Evolutionary conservation across 2,329 filamentous ascomycete genomes (phyloP).

Genomic region (Phialemoniopsis sp.): DNA sequence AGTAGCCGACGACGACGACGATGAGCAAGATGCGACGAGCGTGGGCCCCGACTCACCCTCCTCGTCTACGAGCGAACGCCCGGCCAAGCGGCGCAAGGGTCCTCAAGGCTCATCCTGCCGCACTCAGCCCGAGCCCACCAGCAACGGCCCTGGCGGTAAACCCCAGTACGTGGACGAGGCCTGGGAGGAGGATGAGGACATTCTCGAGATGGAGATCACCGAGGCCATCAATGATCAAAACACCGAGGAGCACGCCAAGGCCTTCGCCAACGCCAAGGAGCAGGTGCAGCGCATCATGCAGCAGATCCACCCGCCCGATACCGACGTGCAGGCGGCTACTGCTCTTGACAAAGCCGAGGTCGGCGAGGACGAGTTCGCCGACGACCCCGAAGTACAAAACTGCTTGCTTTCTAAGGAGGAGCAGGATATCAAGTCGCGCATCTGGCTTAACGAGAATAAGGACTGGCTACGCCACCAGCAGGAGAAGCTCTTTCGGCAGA

Average conservation of each 20-base stretch:
- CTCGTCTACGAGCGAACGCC: background rate
- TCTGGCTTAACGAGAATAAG: conserved; percentile 94
- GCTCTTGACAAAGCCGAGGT: conserved; percentile 57
- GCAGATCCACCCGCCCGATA: conserved; percentile 20
- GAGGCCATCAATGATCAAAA: conserved; percentile 61
- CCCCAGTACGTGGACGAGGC: conserved; percentile 57
- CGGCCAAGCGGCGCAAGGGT: conserved; percentile 3
- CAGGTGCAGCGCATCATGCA: conserved; percentile 31
- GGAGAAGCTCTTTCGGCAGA: conserved; percentile 73
- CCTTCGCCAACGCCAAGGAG: conserved; percentile 54
- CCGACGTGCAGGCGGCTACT: conserved; percentile 37
- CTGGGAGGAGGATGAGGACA: conserved; percentile 59
- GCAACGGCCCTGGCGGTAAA: conserved; percentile 16
- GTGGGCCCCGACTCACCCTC: background rate
- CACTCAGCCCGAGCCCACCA: conserved; percentile 10
- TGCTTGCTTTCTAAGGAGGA: conserved; percentile 74
- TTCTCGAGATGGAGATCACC: conserved; percentile 66
- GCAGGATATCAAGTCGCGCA: conserved; percentile 76
- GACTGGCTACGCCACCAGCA: conserved; percentile 88
- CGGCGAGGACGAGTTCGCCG: conserved; percentile 76
- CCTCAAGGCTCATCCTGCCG: conserved; percentile 12
- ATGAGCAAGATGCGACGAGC: conserved; percentile 1
- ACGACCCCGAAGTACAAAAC: conserved; percentile 82
- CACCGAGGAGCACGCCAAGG: conserved; percentile 50
- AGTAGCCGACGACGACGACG: conserved; percentile 11